phyloP scores from a whole-genome alignment of 2,329 filamentous ascomycete genomes.

The Pyricularia sp. region DNA sequence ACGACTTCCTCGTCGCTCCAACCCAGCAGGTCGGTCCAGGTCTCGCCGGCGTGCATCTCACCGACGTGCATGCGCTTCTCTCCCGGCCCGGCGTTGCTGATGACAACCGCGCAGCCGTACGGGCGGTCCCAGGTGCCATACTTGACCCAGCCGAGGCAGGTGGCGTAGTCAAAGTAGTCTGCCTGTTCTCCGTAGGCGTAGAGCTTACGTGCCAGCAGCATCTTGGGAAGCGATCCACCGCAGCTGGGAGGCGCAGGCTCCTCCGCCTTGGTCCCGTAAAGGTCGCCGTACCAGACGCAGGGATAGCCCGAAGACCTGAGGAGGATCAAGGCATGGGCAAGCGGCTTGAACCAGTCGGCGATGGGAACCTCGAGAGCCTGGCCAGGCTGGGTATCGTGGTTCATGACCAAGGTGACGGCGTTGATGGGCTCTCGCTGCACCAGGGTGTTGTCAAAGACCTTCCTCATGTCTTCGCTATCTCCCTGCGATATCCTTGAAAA shows the following conservation, averaged over 20 bases:
- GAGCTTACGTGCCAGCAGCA: slow-evolving; percentile 49
- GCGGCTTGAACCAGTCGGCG: slow-evolving; percentile 53
- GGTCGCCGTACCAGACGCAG: slow-evolving; percentile 58
- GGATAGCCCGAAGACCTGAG: slow-evolving; percentile 50
- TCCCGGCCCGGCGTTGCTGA: slow-evolving; percentile 37
- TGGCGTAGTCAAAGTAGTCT: slow-evolving; percentile 48
- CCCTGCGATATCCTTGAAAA: slow-evolving; percentile 47
- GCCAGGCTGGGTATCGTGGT: slow-evolving; percentile 50
- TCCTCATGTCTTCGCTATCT: slow-evolving; percentile 45
- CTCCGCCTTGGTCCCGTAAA: slow-evolving; percentile 45
- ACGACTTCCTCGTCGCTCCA: slow-evolving; percentile 40
- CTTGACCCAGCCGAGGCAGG: slow-evolving; percentile 49
- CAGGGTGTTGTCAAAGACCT: slow-evolving; percentile 47
- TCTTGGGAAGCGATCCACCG: slow-evolving; percentile 38
- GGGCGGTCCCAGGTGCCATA: slow-evolving; percentile 30
- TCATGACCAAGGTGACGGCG: slow-evolving; percentile 50
- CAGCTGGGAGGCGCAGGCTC: slow-evolving; percentile 37
- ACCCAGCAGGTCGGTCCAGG: slow-evolving; percentile 50
- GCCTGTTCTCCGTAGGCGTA: slow-evolving; percentile 54
- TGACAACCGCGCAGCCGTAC: slow-evolving; percentile 41
- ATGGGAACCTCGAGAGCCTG: slow-evolving; percentile 40
- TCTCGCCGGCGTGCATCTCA: slow-evolving; percentile 41
- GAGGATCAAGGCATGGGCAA: slow-evolving; percentile 60
- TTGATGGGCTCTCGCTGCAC: slow-evolving; percentile 27
- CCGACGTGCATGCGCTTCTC: slow-evolving; percentile 53